These are phyloP conservation scores for Mallotus repandus DNA, from an alignment of 441 rosid species.

Conservation along the genomic window DNA sequence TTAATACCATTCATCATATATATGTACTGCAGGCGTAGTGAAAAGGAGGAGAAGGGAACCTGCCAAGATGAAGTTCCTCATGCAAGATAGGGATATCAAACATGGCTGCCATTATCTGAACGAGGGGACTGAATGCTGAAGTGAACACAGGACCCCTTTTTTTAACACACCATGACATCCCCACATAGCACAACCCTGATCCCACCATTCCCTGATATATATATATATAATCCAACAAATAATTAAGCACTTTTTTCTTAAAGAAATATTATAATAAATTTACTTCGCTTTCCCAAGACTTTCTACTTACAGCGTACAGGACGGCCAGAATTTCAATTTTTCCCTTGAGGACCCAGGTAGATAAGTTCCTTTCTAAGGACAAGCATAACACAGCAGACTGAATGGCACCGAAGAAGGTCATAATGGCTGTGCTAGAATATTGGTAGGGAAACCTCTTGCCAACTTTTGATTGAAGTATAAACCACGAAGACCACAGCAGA, in stretches of 20 bases:
- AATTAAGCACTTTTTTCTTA: neutral
- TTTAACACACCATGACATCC: constrained; percentile 74
- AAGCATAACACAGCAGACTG: constrained; percentile 51
- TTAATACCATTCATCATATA: no score
- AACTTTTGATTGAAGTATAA: constrained; percentile 47
- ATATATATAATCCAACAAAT: neutral
- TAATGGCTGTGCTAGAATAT: constrained; percentile 58
- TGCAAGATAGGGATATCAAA: constrained; percentile 54
- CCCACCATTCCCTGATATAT: constrained; percentile 53
- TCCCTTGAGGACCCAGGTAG: constrained; percentile 50
- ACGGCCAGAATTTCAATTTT: constrained; percentile 45
- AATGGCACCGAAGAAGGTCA: constrained; percentile 56
- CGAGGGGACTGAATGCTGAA: constrained; percentile 59
- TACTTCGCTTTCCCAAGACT: neutral
- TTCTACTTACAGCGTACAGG: constrained; percentile 44
- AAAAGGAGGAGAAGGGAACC: constrained; percentile 26
- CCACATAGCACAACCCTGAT: constrained; percentile 58
- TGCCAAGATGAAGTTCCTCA: constrained; percentile 55
- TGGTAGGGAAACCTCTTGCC: constrained; percentile 52
- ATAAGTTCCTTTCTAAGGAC: constrained; percentile 32
- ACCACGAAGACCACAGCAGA: constrained; percentile 65
- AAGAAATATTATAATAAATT: neutral
- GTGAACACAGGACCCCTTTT: constrained; percentile 65
- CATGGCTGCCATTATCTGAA: constrained; percentile 57
- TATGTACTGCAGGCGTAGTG: no score